Evolutionary conservation across 2,329 filamentous ascomycete genomes (phyloP).

Genomic region (Stachybotrys echinatus): DNA sequence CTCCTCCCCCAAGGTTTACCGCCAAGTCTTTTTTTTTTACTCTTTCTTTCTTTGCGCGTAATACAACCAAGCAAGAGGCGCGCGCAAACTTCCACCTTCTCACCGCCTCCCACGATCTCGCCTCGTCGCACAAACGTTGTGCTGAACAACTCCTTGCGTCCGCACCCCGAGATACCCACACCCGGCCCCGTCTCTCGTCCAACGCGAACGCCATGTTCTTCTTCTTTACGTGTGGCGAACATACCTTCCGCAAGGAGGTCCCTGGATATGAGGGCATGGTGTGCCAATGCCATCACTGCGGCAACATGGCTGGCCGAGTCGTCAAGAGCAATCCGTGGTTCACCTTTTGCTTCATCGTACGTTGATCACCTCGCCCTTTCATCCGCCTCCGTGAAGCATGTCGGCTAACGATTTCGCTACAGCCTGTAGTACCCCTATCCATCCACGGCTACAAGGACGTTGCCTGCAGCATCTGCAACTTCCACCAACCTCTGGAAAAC

Average conservation of each 20-base stretch:
- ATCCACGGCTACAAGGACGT: slow-evolving; percentile 64
- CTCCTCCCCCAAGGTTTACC: too few species aligned
- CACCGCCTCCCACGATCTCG: too few species aligned
- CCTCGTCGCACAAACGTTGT: too few species aligned
- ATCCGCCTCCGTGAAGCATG: not conserved
- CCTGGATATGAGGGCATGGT: slow-evolving; percentile 56
- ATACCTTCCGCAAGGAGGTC: slow-evolving; percentile 55
- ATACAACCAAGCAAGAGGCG: too few species aligned
- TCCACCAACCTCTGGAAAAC: slow-evolving; percentile 60
- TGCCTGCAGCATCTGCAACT: slow-evolving; percentile 70
- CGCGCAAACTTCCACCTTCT: too few species aligned
- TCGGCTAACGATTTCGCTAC: slow-evolving; percentile 10
- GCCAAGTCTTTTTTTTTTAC: too few species aligned
- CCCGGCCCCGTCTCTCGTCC: too few species aligned
- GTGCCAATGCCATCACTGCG: slow-evolving; percentile 62
- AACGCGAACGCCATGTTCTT: slow-evolving; percentile 49
- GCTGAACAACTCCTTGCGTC: too few species aligned
- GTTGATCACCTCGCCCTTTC: slow-evolving; percentile 24
- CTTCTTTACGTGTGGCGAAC: slow-evolving; percentile 57
- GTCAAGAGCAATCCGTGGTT: slow-evolving; percentile 68
- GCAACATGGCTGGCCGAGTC: slow-evolving; percentile 56
- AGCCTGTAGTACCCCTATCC: slow-evolving; percentile 69
- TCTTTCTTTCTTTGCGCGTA: too few species aligned
- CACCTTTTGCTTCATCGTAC: slow-evolving; percentile 70
- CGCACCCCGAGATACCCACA: too few species aligned